Base-by-base conservation (phyloP, 306 rosid species). In the Begonia fuchsioides region DNA sequence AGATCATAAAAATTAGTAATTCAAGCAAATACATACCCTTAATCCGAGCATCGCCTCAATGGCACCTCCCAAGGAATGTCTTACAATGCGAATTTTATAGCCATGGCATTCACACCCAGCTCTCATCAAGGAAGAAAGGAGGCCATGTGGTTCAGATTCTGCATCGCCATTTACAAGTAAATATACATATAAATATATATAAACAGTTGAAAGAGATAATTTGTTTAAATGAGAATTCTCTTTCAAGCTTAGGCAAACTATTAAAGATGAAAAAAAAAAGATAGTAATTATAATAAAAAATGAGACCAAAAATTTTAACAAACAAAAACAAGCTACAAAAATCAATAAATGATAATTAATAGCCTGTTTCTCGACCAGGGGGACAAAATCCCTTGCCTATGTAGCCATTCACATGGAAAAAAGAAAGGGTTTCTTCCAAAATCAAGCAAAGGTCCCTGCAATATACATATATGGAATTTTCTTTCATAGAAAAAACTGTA, bases 61-160 rank as follows among this genome's bases (percentile, higher is more conserved):
- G 43, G 96, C 75, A 1, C 96, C 96, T 59, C 96, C 94, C 44
- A 87, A 86, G 32, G 96, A 87, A 78, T 87, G 96, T 35, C 96
- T 94, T 32, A 87, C 96, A 39, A 87, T 59, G 56, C 87, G 93
- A 57, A 87, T 18, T 45, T 65, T 46, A 56, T 87, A 87, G 38
- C 96, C 96, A 58, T 69, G 78, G 67, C 94, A 87, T 58, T 87
- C 96, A 43, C 87, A 65, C 12, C 86, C 94, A 61, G 55, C 55
- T 67, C 96, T 83, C 68, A 87, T 70, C 61, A 87, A 78, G 47
- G 87, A 70, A 61, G 96, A 80, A 63, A 87, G 88, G 61, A 67
- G 63, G 47, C 96, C 88, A 44, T 50, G 38, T 47, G 96, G 63
- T 65, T 71, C 70, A 52, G 76, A 69, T 38, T 56, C 96, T 80